Percentiles rank a stretch among this genome's conserved stretches.
Evolutionary conservation across 352 stramenopile species (phyloP).

Genomic region (Phytophthora citricola): DNA sequence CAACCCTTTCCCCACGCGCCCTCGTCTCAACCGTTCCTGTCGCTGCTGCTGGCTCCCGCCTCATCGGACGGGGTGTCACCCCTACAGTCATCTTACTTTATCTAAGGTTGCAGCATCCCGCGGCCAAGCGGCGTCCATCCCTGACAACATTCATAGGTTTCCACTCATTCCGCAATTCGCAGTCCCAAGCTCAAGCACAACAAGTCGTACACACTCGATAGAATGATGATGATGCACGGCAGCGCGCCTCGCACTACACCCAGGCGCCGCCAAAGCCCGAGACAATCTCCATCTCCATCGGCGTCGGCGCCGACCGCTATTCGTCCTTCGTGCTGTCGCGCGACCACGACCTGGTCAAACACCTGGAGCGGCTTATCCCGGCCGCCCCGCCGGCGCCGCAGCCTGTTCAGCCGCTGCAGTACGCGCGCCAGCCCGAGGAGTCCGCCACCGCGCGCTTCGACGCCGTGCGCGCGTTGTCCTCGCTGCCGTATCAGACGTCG

Average conservation of each 20-base stretch:
- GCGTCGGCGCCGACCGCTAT: constrained; percentile 38
- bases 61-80: constrained; percentile 15
- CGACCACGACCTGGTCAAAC: constrained; percentile 55
- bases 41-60: constrained; percentile 34
- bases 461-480: constrained; percentile 31
- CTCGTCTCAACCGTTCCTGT: constrained; percentile 33
- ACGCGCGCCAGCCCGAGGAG: constrained; percentile 12
- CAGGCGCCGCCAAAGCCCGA: constrained; percentile 17
- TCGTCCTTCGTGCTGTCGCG: constrained; percentile 62
- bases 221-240: constrained; percentile 39
- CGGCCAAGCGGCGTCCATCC: background rate
- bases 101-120: background rate
- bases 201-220: background rate
- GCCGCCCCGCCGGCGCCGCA: constrained; percentile 2
- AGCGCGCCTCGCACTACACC: constrained; percentile 22
- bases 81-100: background rate
- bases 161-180: constrained; percentile 35
- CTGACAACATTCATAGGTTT: constrained; percentile 8
- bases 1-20: constrained; percentile 14
- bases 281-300: constrained; percentile 64
- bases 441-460: constrained; percentile 25
- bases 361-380: constrained; percentile 53
- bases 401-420: constrained; percentile 20
- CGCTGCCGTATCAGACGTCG: constrained; percentile 24
- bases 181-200: constrained; percentile 24